Conservation (phyloP, 2,329 filamentous ascomycete species). For the Fusarium sp. region DNA sequence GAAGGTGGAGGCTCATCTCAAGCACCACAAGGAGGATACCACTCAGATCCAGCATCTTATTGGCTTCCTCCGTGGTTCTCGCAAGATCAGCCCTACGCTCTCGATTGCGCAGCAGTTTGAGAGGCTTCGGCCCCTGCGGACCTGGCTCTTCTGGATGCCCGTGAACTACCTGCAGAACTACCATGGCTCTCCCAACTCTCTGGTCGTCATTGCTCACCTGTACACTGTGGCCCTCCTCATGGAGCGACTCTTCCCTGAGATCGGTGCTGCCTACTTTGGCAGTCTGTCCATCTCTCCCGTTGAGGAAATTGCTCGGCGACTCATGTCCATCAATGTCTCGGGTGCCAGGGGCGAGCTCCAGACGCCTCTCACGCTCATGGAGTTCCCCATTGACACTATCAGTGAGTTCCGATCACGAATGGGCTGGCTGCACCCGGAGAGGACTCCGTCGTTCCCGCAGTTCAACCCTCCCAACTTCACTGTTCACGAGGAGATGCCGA, state of each 20-base stretch:
- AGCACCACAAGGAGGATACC: slow-evolving; percentile 75
- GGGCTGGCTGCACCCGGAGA: slow-evolving; percentile 71
- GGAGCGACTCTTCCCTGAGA: slow-evolving; percentile 91
- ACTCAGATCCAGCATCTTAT: slow-evolving; percentile 76
- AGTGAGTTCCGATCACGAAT: slow-evolving; percentile 75
- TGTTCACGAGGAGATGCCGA: slow-evolving; percentile 57
- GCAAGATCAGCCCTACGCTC: slow-evolving; percentile 75
- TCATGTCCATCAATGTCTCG: slow-evolving; percentile 74
- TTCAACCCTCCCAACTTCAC: slow-evolving; percentile 68
- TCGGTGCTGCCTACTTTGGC: slow-evolving; percentile 89
- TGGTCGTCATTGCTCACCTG: slow-evolving; percentile 89
- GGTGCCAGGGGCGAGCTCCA: slow-evolving; percentile 67
- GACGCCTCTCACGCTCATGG: slow-evolving; percentile 74
- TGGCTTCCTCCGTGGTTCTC: slow-evolving; percentile 77
- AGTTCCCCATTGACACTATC: slow-evolving; percentile 76
- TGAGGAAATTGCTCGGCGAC: slow-evolving; percentile 84
- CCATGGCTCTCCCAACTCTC: slow-evolving; percentile 78
- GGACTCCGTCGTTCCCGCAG: slow-evolving; percentile 70
- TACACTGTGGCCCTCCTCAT: slow-evolving; percentile 89
- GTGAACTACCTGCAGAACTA: slow-evolving; percentile 83
- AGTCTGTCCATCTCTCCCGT: slow-evolving; percentile 83
- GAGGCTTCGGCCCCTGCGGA: slow-evolving; percentile 85
- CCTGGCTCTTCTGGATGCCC: slow-evolving; percentile 97
- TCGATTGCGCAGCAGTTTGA: slow-evolving; percentile 88
- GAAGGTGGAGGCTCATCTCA: slow-evolving; percentile 74